A percentile compares a stretch with the other conserved stretches of the same genome.
These are phyloP conservation scores for Taiozyma sp. DNA, from an alignment of 1,139 yeast genomes.

Conservation along the genomic window DNA sequence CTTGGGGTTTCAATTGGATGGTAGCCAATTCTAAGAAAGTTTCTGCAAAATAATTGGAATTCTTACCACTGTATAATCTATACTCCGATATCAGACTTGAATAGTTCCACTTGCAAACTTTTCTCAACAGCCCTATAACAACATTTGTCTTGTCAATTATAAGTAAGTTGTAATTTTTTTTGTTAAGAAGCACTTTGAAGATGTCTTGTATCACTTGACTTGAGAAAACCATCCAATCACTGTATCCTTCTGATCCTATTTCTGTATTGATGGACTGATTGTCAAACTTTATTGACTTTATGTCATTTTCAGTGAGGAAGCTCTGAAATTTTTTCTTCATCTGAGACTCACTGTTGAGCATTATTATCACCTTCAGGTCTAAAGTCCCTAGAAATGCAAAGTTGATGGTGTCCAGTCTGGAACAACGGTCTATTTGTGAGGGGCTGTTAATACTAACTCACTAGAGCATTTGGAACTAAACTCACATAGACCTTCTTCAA, in stretches of 20 bases:
- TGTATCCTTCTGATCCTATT: conserved; percentile 31
- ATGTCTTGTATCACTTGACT: conserved; percentile 52
- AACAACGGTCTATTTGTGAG: conserved; percentile 38
- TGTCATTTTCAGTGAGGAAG: conserved; percentile 21
- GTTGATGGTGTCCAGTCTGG: conserved; percentile 55
- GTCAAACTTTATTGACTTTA: conserved; percentile 21
- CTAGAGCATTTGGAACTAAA: conserved; percentile 4
- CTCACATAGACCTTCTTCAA: conserved; percentile 61
- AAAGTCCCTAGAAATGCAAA: conserved; percentile 66
- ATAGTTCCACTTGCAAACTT: conserved; percentile 85
- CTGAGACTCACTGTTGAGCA: conserved; percentile 62
- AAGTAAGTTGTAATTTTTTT: conserved; percentile 61
- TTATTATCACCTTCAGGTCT: conserved; percentile 49
- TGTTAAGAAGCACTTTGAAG: conserved; percentile 58
- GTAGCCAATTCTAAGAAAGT: conserved; percentile 72
- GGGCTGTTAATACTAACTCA: not conserved
- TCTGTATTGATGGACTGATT: conserved; percentile 28
- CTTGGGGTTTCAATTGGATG: conserved; percentile 36
- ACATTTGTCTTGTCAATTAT: conserved; percentile 80
- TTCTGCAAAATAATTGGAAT: conserved; percentile 76
- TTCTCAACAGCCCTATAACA: conserved; percentile 73
- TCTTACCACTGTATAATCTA: conserved; percentile 68
- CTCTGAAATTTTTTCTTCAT: conserved; percentile 23
- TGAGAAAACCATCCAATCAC: conserved; percentile 63
- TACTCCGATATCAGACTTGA: conserved; percentile 83